Percentiles rank a stretch among this genome's conserved stretches.
Conservation (phyloP, 73 alveolate genomes). For the Paramecium sonneborni region DNA sequence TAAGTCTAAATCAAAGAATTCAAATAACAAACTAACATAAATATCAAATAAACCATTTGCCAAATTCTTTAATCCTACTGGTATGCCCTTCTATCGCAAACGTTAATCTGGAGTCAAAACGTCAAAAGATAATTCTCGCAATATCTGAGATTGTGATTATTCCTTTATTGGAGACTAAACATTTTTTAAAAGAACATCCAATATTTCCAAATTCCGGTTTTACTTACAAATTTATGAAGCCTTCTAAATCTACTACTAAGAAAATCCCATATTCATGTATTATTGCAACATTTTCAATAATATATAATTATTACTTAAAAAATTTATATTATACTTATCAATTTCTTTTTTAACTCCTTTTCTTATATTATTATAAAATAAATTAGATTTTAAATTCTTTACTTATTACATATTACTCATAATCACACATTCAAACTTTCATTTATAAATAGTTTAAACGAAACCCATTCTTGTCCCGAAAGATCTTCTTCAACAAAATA, state of each 20-base stretch:
- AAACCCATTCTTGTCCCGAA: not conserved
- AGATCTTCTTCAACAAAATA: not conserved
- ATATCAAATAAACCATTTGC: slow-evolving; percentile 72
- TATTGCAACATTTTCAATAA: not conserved
- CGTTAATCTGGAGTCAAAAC: slow-evolving; percentile 76
- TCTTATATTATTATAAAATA: no score
- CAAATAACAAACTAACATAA: slow-evolving; percentile 78
- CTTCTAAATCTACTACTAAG: not conserved
- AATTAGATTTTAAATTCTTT: no score
- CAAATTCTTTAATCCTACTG: slow-evolving; percentile 82
- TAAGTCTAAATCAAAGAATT: slow-evolving; percentile 82
- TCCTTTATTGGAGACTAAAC: not conserved
- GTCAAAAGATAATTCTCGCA: slow-evolving; percentile 62
- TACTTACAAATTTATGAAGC: not conserved
- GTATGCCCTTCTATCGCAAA: slow-evolving; percentile 66
- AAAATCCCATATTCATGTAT: not conserved
- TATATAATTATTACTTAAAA: not conserved
- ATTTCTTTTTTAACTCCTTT: no score
- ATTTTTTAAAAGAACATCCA: not conserved
- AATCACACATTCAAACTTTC: not conserved
- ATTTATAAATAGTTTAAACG: not conserved
- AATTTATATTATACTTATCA: not conserved
- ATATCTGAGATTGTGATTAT: not conserved
- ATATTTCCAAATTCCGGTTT: not conserved
- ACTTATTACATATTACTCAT: not conserved